A percentile compares a stretch with the other conserved stretches of the same genome.
Conservation (phyloP, 805 yeast species). For the Wickerhamomyces rabaulensis region DNA sequence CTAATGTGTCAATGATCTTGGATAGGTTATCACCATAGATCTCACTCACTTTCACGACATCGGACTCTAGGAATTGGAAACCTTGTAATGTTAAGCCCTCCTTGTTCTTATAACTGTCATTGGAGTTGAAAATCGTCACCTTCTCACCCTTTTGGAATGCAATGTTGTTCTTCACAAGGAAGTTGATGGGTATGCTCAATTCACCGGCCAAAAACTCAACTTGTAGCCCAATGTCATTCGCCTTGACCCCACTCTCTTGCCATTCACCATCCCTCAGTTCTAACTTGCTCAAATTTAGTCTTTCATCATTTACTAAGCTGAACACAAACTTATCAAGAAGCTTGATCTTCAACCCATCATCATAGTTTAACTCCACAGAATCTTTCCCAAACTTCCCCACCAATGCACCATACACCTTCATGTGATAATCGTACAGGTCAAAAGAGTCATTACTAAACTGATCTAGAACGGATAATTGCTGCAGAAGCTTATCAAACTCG, state of each 20-base stretch:
- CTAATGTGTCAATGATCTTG: background rate
- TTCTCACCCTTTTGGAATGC: constrained; percentile 1
- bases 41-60: background rate
- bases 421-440: constrained; percentile 18
- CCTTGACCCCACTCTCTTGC: background rate
- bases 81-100: constrained; percentile 2
- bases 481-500: constrained; percentile 17
- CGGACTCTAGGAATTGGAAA: constrained; percentile 3
- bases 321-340: constrained; percentile 9
- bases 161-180: background rate
- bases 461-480: constrained; percentile 17
- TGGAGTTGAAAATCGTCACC: constrained; percentile 1
- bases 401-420: constrained; percentile 6
- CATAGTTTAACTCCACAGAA: constrained; percentile 12
- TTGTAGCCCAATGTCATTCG: constrained; percentile 6
- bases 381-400: constrained; percentile 1
- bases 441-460: constrained; percentile 17
- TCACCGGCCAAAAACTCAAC: background rate
- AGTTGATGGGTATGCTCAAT: constrained; percentile 2
- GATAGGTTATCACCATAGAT: background rate
- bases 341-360: constrained; percentile 14
- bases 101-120: constrained; percentile 3
- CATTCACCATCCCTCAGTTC: background rate
- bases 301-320: constrained; percentile 15
- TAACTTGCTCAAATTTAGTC: background rate